Conservation (phyloP, 108 stramenopile species). For the Cylindrotheca fusiformis region DNA sequence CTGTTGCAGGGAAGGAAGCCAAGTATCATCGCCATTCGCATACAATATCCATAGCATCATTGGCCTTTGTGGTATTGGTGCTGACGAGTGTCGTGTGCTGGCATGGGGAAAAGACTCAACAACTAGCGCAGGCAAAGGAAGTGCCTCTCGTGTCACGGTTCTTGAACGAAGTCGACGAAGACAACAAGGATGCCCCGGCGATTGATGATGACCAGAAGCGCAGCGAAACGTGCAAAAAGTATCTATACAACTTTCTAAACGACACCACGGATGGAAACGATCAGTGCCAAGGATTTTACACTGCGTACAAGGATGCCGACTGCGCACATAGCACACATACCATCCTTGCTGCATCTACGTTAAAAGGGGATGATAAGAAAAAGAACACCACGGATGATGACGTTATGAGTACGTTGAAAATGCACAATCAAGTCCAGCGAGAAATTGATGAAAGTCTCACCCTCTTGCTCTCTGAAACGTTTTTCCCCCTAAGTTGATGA, state of each 20-base stretch:
- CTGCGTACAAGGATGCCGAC: slow-evolving; percentile 69
- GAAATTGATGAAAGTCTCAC: background rate
- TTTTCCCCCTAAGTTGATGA: slow-evolving; percentile 42
- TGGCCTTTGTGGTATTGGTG: slow-evolving; percentile 15
- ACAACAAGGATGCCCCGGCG: slow-evolving; percentile 8
- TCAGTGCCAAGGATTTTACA: slow-evolving; percentile 74
- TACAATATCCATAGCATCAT: slow-evolving; percentile 7
- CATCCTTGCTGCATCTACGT: background rate
- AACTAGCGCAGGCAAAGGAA: background rate
- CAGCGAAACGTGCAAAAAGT: slow-evolving; percentile 61
- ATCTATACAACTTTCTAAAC: slow-evolving; percentile 70
- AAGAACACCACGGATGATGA: slow-evolving; percentile 1
- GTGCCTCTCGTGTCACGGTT: background rate
- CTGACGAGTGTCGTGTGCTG: slow-evolving; percentile 12
- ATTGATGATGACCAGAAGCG: slow-evolving; percentile 35
- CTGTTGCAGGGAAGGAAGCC: too few species aligned
- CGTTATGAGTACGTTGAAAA: background rate
- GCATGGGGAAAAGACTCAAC: background rate
- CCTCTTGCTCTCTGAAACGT: background rate
- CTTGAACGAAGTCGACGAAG: background rate
- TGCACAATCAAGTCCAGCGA: background rate
- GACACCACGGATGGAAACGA: slow-evolving; percentile 84
- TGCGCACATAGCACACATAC: slow-evolving; percentile 37
- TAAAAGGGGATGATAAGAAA: slow-evolving; percentile 6
- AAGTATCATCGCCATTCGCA: slow-evolving; percentile 4